These are phyloP conservation scores for Herpetospermum pedunculosum DNA, from an alignment of 306 rosid genomes.

Conservation along the genomic window DNA sequence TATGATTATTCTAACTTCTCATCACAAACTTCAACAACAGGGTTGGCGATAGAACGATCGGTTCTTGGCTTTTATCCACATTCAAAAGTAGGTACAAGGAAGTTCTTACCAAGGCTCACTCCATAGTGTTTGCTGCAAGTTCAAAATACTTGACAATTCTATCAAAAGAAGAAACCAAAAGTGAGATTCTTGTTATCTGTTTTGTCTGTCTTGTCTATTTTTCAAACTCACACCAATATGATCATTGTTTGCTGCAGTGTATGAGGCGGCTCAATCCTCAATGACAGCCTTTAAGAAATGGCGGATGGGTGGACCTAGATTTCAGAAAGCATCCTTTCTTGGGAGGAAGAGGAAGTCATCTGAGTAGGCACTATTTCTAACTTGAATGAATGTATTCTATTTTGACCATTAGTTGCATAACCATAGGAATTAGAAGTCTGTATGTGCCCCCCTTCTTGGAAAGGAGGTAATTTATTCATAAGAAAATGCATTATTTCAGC, in stretches of 20 bases:
- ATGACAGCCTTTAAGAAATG: constrained; percentile 86
- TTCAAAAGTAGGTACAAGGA: constrained; percentile 81
- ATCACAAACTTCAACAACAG: constrained; percentile 29
- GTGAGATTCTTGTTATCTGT: constrained; percentile 35
- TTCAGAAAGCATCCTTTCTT: constrained; percentile 65
- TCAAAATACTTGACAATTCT: constrained; percentile 52
- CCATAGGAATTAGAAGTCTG: no score
- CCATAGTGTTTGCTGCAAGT: constrained; percentile 49
- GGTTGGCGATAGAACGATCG: constrained; percentile 68
- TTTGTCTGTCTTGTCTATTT: constrained; percentile 7
- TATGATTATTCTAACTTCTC: neutral
- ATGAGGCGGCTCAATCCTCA: constrained; percentile 84
- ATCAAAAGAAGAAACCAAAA: constrained; percentile 69
- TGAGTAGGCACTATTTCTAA: constrained; percentile 24
- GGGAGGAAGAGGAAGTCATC: constrained; percentile 69
- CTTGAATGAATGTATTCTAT: constrained; percentile 5
- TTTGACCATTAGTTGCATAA: neutral
- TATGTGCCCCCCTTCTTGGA: no score
- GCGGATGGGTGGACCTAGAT: constrained; percentile 91
- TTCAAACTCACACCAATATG: constrained; percentile 4
- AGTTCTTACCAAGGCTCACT: constrained; percentile 87
- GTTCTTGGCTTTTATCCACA: constrained; percentile 75
- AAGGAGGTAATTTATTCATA: no score
- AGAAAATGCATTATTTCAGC: no score
- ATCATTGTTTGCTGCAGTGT: constrained; percentile 38